A percentile compares a stretch with the other conserved stretches of the same genome.
Conservation (phyloP, 2,329 filamentous ascomycete genomes). For the Scedosporium boydii region DNA sequence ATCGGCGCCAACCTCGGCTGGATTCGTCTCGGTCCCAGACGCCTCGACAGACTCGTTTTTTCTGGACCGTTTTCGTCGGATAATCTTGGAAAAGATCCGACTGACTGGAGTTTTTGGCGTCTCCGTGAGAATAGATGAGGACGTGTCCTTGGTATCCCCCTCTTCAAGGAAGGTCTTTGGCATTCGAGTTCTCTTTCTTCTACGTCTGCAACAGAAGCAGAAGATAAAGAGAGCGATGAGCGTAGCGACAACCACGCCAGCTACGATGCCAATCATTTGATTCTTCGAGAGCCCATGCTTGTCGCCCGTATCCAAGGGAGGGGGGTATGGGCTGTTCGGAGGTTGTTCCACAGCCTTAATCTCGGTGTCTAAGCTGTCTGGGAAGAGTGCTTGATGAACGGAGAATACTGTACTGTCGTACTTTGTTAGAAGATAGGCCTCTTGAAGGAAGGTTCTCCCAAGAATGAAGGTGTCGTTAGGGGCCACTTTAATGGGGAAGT, state of each 20-base stretch:
- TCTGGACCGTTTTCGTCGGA: slow-evolving; percentile 23
- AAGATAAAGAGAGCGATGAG: slow-evolving; percentile 20
- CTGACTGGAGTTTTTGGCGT: slow-evolving; percentile 24
- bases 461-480: slow-evolving; percentile 48
- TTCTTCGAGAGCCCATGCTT: slow-evolving; percentile 25
- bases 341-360: slow-evolving; percentile 27
- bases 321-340: slow-evolving; percentile 36
- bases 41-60: slow-evolving; percentile 21
- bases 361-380: slow-evolving; percentile 30
- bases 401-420: slow-evolving; percentile 46
- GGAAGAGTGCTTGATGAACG: slow-evolving; percentile 45
- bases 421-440: slow-evolving; percentile 50
- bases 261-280: slow-evolving; percentile 35
- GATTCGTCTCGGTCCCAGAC: slow-evolving; percentile 4
- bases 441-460: slow-evolving; percentile 61
- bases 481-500: slow-evolving; percentile 57
- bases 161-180: slow-evolving; percentile 11
- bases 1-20: slow-evolving; percentile 29
- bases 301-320: slow-evolving; percentile 15
- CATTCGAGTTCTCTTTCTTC: slow-evolving; percentile 15
- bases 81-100: slow-evolving; percentile 34
- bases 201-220: slow-evolving; percentile 24
- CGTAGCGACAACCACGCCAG: slow-evolving; percentile 27
- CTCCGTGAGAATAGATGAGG: slow-evolving; percentile 22
- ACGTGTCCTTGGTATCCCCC: slow-evolving; percentile 26